phyloP scores from a whole-genome alignment of 176 grass and related monocot genomes.

The Carex scoparia region DNA sequence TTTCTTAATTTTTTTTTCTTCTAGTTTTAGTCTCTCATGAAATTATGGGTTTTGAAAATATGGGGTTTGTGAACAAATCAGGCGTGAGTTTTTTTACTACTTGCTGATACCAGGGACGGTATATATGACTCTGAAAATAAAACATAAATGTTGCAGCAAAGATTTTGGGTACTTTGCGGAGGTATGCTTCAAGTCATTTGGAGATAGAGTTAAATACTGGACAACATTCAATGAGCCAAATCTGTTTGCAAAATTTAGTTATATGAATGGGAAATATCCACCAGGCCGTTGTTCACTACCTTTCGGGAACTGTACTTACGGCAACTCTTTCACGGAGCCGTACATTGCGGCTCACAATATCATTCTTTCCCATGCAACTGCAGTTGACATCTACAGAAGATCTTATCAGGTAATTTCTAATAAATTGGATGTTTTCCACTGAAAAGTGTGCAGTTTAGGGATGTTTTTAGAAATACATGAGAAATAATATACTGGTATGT shows the following conservation, averaged over 20 bases:
- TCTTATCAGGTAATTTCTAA: constrained; percentile 34
- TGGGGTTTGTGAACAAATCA: not conserved
- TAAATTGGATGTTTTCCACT: not conserved
- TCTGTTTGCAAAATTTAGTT: constrained; percentile 20
- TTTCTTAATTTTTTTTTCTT: not conserved
- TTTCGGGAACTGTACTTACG: constrained; percentile 27
- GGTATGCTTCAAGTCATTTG: constrained; percentile 54
- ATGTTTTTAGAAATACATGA: not conserved
- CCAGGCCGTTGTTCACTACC: constrained; percentile 39
- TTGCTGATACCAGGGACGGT: not conserved
- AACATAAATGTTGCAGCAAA: constrained; percentile 33
- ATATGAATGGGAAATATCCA: constrained; percentile 31
- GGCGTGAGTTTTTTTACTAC: not conserved
- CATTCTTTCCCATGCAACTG: constrained; percentile 40
- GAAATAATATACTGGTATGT: not conserved
- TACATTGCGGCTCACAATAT: constrained; percentile 43
- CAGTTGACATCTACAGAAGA: constrained; percentile 41
- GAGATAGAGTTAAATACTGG: constrained; percentile 64
- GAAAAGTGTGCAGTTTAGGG: not conserved
- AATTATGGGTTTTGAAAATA: not conserved
- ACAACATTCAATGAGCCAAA: constrained; percentile 52
- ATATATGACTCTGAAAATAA: not conserved
- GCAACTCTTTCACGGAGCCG: constrained; percentile 38
- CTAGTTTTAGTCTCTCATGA: not conserved
- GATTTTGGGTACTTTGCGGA: constrained; percentile 54